phyloP scores from a whole-genome alignment of 2,329 filamentous ascomycete genomes.

The Monosporascus sp. region DNA sequence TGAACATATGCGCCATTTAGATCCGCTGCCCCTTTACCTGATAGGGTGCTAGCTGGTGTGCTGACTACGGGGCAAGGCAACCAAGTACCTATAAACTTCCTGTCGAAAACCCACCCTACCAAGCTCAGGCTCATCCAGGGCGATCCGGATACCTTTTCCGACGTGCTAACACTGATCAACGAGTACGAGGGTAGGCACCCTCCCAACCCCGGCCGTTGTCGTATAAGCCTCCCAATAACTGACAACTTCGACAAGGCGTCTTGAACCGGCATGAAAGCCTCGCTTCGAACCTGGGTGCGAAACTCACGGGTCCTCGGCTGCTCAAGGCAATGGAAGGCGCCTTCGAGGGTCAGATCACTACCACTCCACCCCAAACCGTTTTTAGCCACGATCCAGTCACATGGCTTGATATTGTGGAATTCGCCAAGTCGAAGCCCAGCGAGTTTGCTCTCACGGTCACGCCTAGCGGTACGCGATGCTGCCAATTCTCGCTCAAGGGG shows the following conservation, averaged over 20 bases:
- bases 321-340: constrained; percentile 81
- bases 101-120: constrained; percentile 38
- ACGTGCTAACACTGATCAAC: constrained; percentile 65
- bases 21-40: background rate
- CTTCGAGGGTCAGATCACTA: constrained; percentile 73
- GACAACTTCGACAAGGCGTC: constrained; percentile 47
- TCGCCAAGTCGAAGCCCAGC: constrained; percentile 72
- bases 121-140: constrained; percentile 48
- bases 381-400: constrained; percentile 52
- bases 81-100: constrained; percentile 46
- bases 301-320: constrained; percentile 74
- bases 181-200: constrained; percentile 63
- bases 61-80: constrained; percentile 25
- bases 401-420: constrained; percentile 83
- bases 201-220: background rate
- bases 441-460: constrained; percentile 70
- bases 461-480: constrained; percentile 64
- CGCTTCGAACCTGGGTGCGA: constrained; percentile 77
- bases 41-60: background rate
- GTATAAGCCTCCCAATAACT: constrained; percentile 6
- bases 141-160: constrained; percentile 63
- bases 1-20: background rate
- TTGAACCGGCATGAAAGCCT: constrained; percentile 82
- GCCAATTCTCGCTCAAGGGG: constrained; percentile 78
- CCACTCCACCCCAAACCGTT: constrained; percentile 49